These are phyloP conservation scores for Cyberlindnera samutprakarnensis DNA, from an alignment of 805 yeast species.

Conservation along the genomic window DNA sequence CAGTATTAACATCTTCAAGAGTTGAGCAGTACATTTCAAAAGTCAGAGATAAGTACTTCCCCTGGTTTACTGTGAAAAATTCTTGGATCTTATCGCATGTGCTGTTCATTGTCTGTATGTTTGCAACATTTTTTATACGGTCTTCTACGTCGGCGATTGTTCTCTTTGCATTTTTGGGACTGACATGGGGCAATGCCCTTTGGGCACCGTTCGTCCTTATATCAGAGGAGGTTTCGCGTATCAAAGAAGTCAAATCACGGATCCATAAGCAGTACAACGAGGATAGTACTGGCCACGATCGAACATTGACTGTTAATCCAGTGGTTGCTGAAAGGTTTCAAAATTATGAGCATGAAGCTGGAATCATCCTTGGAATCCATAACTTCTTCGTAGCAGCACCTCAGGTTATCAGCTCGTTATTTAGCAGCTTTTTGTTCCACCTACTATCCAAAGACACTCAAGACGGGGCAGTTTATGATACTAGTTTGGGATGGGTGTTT, in stretches of 20 bases:
- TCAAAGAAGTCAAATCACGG: constrained; percentile 37
- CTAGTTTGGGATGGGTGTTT: constrained; percentile 49
- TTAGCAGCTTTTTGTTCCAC: constrained; percentile 39
- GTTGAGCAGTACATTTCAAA: constrained; percentile 7
- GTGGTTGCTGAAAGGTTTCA: constrained; percentile 25
- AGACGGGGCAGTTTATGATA: constrained; percentile 27
- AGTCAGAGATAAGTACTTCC: constrained; percentile 7
- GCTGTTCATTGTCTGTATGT: constrained; percentile 41
- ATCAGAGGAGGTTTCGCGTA: constrained; percentile 47
- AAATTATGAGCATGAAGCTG: constrained; percentile 45
- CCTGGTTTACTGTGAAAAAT: constrained; percentile 27
- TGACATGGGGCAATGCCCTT: constrained; percentile 58
- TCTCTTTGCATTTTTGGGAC: constrained; percentile 45
- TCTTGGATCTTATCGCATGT: constrained; percentile 47
- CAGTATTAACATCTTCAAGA: constrained; percentile 1
- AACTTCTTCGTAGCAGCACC: constrained; percentile 53
- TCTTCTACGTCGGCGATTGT: constrained; percentile 36
- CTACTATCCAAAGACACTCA: constrained; percentile 24
- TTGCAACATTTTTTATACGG: constrained; percentile 37
- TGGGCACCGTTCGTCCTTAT: constrained; percentile 64
- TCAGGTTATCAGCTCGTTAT: constrained; percentile 44
- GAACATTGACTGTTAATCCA: constrained; percentile 2
- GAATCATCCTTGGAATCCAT: constrained; percentile 48
- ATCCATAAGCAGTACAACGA: constrained; percentile 7
- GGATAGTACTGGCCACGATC: no score